Evolutionary conservation across 2,329 filamentous ascomycete species (phyloP), one percentile per base, ranked within the genome.

Genomic region (Harringtonia aguacate): DNA sequence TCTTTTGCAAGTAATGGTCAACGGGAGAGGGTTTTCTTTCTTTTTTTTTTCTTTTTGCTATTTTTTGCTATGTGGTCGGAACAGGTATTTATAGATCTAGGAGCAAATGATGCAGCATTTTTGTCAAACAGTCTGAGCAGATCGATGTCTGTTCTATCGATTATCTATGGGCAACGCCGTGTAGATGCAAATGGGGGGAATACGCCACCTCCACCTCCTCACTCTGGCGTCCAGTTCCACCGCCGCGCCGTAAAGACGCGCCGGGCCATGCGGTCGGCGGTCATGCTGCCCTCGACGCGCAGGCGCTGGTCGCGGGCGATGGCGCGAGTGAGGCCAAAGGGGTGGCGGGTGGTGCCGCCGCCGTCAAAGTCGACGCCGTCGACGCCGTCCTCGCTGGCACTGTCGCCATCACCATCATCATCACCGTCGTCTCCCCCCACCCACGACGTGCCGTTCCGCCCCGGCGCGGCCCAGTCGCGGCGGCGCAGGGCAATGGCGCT

Each of bases 211-310:
- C n/a, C 31, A n/a, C n/a, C 10, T 22, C n/a, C 9, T 47, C 43
- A 60, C 10, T 64, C 72, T 0, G 73, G 69, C 14, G 73, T 75
- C 77, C 77, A 81, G 50, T 79, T 66, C 77, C 77, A 81, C 41
- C 60, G 62, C 14, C 66, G 61, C 0, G 75, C 72, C 10, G 71
- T 76, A 48, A 81, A 81, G 7, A 81, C 56, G 8, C 59, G 61
- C 46, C 63, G 68, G 0, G 74, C 70, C 56, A 76, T 65, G 46
- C 64, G 64, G 35, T 77, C 72, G 4, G 65, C 63, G 30, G 67
- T 71, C 49, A 78, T 58, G 14, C 62, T 61, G 14, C 70, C 68
- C 47, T 72, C 68, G 36, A 67, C 66, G 12, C 68, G 64, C 37
- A 77, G 53, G 14, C 71, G 62, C 50, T 70, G 66, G 44, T 77